These are phyloP conservation scores for Paramecium biaurelia DNA, from an alignment of 73 alveolate genomes.

Conservation along the genomic window DNA sequence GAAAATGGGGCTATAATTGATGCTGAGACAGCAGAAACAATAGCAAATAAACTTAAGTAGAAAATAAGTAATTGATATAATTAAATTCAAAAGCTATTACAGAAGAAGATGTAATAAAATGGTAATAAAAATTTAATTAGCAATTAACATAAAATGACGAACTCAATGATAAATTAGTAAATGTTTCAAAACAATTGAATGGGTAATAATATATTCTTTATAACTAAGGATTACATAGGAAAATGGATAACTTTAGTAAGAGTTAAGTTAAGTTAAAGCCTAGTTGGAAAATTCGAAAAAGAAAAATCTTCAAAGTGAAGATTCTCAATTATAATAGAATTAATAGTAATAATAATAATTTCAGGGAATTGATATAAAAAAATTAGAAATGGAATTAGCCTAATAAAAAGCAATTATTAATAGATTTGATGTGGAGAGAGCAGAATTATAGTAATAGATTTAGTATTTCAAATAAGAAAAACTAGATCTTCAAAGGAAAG, in stretches of 20 bases:
- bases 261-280: too few relatives aligned
- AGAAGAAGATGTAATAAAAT: background rate
- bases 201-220: background rate
- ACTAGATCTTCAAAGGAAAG: background rate
- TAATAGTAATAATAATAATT: background rate
- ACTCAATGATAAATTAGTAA: background rate
- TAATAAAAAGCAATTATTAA: background rate
- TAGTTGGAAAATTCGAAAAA: too few relatives aligned
- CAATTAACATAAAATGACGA: background rate
- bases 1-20: background rate
- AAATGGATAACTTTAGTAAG: too few relatives aligned
- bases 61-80: background rate
- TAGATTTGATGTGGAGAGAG: background rate
- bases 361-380: background rate
- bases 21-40: background rate
- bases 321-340: too few relatives aligned
- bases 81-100: background rate
- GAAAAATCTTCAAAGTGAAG: background rate
- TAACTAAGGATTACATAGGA: background rate
- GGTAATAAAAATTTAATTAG: background rate
- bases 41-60: background rate
- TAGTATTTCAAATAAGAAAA: background rate
- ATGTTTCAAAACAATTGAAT: too few relatives aligned
- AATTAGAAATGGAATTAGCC: background rate
- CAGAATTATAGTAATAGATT: background rate